Base-by-base conservation (phyloP, 805 yeast genomes). In the Starmerella asiatica region DNA sequence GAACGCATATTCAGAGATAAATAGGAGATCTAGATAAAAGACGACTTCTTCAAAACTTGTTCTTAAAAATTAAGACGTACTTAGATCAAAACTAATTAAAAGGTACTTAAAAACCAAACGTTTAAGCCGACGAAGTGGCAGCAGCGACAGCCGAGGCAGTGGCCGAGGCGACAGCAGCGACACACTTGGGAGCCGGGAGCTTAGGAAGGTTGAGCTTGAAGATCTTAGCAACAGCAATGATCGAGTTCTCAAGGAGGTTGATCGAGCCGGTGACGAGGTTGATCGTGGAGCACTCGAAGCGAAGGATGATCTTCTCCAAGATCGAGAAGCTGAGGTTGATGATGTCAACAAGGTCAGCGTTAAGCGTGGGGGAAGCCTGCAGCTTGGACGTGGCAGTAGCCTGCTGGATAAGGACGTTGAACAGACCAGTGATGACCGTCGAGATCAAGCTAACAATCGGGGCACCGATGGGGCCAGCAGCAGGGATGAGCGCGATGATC, bases 331-430 rank as follows among this genome's bases (percentile, higher is more conserved):
- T 42, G 32, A 49, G 41, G 28, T 40, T 38, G 20, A 37, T 39
- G 18, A 53, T 42, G 23, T 32, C 30, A 21, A 30, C 35, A 36
- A 54, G 37, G 23, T 41, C 44, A 17, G 14, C 20, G 19, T 32
- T 19, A n/a, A 50, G 50, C 31, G 47, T 51, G 14, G 37, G 9
- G 16, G 28, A 27, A 29, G 54, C 51, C 6, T 49, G 48, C 17
- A 47, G 55, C 7, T 47, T 20, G 21, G n/a, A 24, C 32, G 52
- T 43, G 43, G 41, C 53, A 31, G 37, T 34, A 14, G 51, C 52
- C 50, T 54, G 52, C 37, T 34, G 34, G 31, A 45, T 43, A 23
- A 52, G 43, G 24, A 43, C 49, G 17, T 18, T 23, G 20, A 52
- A 46, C 19, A 53, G 47, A 17, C 29, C 27, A 19, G 31, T 32